phyloP scores from a whole-genome alignment of 345 rosid genomes.

The Raphanus raphanistrum region DNA sequence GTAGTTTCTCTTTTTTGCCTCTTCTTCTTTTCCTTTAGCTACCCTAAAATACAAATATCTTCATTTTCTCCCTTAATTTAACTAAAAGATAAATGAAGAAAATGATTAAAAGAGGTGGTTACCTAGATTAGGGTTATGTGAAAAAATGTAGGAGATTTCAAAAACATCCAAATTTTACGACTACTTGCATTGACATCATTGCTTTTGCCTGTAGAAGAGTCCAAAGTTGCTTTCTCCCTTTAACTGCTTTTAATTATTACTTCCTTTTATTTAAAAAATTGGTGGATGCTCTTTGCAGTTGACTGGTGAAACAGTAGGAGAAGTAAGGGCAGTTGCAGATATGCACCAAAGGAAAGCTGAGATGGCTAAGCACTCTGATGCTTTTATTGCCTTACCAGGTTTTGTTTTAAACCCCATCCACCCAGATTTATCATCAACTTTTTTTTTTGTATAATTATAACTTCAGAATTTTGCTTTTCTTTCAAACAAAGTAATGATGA shows the following conservation, averaged over 20 bases:
- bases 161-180: slow-evolving; percentile 22
- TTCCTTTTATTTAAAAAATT: slow-evolving; percentile 23
- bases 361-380: slow-evolving; percentile 99
- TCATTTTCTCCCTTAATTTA: not conserved
- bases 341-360: slow-evolving; percentile 99
- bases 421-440: slow-evolving; percentile 29
- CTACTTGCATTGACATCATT: slow-evolving; percentile 41
- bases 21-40: slow-evolving; percentile 6
- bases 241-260: slow-evolving; percentile 38
- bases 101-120: slow-evolving; percentile 19
- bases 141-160: slow-evolving; percentile 14
- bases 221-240: slow-evolving; percentile 41
- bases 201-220: slow-evolving; percentile 45
- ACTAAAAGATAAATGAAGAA: slow-evolving; percentile 13
- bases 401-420: slow-evolving; percentile 45
- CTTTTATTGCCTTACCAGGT: slow-evolving; percentile 99
- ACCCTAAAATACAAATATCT: slow-evolving; percentile 20
- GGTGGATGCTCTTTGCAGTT: slow-evolving; percentile 52
- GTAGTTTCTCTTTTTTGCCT: slow-evolving; percentile 20
- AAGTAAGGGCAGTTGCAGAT: slow-evolving; percentile 98
- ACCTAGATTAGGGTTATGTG: slow-evolving; percentile 31
- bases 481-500: slow-evolving; percentile 36
- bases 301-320: slow-evolving; percentile 99
- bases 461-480: slow-evolving; percentile 13
- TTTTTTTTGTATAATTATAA: not conserved